phyloP scores from a whole-genome alignment of 2,329 filamentous ascomycete genomes.

The Raffaelea deltoideospora region DNA sequence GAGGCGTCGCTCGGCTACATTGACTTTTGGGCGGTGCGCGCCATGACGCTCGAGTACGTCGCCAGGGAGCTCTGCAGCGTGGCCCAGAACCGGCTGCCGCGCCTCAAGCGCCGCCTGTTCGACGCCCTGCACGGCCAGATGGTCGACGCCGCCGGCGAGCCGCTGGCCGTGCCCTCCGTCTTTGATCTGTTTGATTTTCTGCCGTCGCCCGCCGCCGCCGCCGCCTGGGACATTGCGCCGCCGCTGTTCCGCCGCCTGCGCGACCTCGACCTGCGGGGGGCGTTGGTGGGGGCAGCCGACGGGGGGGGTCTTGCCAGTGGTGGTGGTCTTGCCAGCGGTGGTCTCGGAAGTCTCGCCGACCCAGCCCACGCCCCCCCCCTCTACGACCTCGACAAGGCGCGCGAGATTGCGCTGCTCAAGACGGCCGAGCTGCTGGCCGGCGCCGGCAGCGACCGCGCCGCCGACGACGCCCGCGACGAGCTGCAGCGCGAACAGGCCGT shows the following conservation, averaged over 20 bases:
- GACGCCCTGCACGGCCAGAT: constrained; percentile 68
- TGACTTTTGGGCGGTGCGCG: constrained; percentile 64
- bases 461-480: constrained; percentile 26
- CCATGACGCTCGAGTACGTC: constrained; percentile 70
- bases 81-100: constrained; percentile 54
- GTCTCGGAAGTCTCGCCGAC: too few species aligned
- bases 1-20: constrained; percentile 54
- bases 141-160: constrained; percentile 48
- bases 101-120: constrained; percentile 52
- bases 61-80: constrained; percentile 71
- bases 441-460: not conserved
- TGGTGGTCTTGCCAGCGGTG: too few species aligned
- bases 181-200: constrained; percentile 93
- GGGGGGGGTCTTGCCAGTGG: not conserved
- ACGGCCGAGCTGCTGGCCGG: constrained; percentile 41
- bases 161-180: constrained; percentile 55
- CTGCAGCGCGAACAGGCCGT: constrained; percentile 43
- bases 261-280: constrained; percentile 53
- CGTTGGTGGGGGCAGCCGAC: constrained; percentile 41
- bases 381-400: constrained; percentile 56
- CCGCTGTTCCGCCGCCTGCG: constrained; percentile 45
- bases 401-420: constrained; percentile 58
- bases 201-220: constrained; percentile 31
- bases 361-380: too few species aligned
- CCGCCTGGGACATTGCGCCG: constrained; percentile 32